Percentiles rank a stretch among this genome's conserved stretches.
Conservation (phyloP, 306 rosid genomes). For the Leucaena leucocephala region DNA sequence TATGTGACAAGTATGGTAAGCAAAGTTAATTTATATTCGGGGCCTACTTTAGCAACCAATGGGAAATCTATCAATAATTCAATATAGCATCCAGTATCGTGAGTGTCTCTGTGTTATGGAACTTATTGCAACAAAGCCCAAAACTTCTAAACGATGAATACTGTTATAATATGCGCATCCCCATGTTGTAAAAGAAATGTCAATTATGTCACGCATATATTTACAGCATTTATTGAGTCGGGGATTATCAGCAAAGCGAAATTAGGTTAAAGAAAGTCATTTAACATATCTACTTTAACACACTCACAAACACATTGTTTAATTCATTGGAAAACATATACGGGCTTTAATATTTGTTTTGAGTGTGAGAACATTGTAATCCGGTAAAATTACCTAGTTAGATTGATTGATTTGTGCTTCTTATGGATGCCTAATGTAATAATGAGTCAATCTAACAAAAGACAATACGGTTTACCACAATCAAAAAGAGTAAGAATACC, state of each 20-base stretch:
- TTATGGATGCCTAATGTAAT: not conserved
- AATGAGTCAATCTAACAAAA: not conserved
- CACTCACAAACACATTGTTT: not conserved
- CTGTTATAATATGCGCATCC: not conserved
- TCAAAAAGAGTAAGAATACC: conserved; percentile 7
- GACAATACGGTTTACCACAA: not conserved
- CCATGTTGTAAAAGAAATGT: not conserved
- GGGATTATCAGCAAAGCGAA: not conserved
- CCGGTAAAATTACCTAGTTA: not conserved
- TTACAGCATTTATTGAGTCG: not conserved
- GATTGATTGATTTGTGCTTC: not conserved
- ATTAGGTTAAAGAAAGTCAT: not conserved
- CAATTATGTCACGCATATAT: not conserved
- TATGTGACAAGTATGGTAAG: not conserved
- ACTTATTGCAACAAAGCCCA: not conserved
- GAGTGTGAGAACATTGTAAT: not conserved
- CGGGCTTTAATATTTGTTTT: too few relatives aligned
- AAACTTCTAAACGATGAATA: not conserved
- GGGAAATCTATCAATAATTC: not conserved
- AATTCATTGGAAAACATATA: too few relatives aligned
- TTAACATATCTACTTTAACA: not conserved
- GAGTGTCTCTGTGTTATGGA: not conserved
- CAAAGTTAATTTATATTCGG: not conserved
- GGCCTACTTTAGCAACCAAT: not conserved
- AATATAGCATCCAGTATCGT: not conserved